Conservation (phyloP, 2,329 filamentous ascomycete genomes). For the Exophiala spinifera region DNA sequence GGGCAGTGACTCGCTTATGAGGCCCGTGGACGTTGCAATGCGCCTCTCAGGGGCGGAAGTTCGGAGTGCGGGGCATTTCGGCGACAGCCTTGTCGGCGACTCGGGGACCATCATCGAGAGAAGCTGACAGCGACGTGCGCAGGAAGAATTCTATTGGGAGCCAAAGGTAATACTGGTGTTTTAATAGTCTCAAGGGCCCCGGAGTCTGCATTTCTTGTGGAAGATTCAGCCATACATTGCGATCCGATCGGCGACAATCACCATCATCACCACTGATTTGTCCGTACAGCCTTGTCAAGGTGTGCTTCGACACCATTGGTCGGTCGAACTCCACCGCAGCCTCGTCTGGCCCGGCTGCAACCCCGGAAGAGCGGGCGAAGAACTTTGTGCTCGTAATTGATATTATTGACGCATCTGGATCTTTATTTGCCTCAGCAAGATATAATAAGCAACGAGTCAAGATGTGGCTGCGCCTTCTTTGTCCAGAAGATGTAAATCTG, state of each 20-base stretch:
- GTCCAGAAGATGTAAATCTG: no score
- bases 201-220: no score
- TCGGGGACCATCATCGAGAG: neutral
- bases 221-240: no score
- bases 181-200: no score
- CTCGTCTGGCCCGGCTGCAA: neutral
- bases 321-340: neutral
- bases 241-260: no score
- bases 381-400: no score
- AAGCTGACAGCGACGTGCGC: neutral
- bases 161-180: neutral
- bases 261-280: no score
- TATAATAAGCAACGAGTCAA: neutral
- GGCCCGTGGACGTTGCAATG: neutral
- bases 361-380: conserved; percentile 2
- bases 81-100: conserved; percentile 11
- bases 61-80: conserved; percentile 15
- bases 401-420: neutral
- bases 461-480: neutral
- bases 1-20: neutral
- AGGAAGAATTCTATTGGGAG: neutral
- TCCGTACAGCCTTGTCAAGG: neutral
- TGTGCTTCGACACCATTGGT: neutral
- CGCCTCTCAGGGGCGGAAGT: conserved; percentile 3
- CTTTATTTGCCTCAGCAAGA: neutral